Conservation (phyloP, 768 basidiomycete species). For the Calocera viscosa region DNA sequence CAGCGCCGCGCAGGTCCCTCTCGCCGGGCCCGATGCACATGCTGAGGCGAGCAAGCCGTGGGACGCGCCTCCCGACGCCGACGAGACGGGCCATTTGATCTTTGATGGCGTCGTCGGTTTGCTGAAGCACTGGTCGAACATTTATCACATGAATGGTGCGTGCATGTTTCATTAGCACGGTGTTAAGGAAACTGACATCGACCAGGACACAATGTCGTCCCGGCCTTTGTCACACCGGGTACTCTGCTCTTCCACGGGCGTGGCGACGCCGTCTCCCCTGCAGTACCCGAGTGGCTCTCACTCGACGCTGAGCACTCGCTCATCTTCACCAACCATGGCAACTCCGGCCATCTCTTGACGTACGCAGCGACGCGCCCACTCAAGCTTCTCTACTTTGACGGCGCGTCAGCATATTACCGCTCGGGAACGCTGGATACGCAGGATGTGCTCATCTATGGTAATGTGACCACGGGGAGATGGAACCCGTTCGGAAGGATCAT, state of each 20-base stretch:
- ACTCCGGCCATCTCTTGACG: slow-evolving; percentile 2
- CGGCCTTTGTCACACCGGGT: slow-evolving; percentile 9
- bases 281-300: slow-evolving; percentile 12
- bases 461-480: slow-evolving; percentile 7
- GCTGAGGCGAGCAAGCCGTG: not conserved
- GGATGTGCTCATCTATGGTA: slow-evolving; percentile 10
- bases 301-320: slow-evolving; percentile 15
- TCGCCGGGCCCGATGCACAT: not conserved
- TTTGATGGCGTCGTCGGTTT: slow-evolving; percentile 10
- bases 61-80: not conserved
- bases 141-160: slow-evolving; percentile 12
- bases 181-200: not conserved
- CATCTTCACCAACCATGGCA: not conserved
- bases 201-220: slow-evolving; percentile 12
- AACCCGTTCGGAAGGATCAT: slow-evolving; percentile 30
- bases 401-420: slow-evolving; percentile 8
- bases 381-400: slow-evolving; percentile 14
- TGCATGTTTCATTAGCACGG: not conserved
- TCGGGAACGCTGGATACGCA: slow-evolving; percentile 12
- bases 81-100: slow-evolving; percentile 12
- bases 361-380: slow-evolving; percentile 9
- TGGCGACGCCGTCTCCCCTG: not conserved
- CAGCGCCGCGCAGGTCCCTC: not conserved
- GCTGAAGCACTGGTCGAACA: slow-evolving; percentile 12
- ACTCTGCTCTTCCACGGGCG: slow-evolving; percentile 13